Base-by-base conservation (phyloP, 2,329 filamentous ascomycete species). In the Pezicula rhizophila region DNA sequence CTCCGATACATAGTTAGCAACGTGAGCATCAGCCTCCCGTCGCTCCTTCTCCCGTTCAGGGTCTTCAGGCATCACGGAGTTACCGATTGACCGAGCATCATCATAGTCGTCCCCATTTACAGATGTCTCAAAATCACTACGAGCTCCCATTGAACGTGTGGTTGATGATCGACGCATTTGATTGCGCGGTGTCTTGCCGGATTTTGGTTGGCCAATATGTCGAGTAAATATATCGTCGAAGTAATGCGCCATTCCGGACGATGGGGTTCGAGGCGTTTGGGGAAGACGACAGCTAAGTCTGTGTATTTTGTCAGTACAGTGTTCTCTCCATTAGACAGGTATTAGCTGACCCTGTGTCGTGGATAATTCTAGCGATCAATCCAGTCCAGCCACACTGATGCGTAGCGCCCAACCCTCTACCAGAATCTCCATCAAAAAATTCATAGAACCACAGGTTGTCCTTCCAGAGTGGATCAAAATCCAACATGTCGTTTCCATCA, bases 361-460 rank as follows among this genome's bases (percentile, higher is more conserved):
- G 92, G 52, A 97, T 97, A 81, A 97, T 87, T 69, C 95, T 91
- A 23, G 92, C 92, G 66, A 97, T 90, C 57, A 97, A 70, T 20
- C 92, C 92, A 34, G 92, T 96, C 92, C 93, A 97, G 44, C 92
- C 92, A 64, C 89, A 96, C 68, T 97, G 93, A 68, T 97, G 93
- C 42, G 85, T 92, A 34, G 92, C 89, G 49, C 92, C 92, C 1
- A 97, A 78, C 14, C 93, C 92, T 57, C 90, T 85, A 12, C 92
- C 92, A 45, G 77, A 84, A 65, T 97, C 91, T 35, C 90, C 92
- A 64, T 97, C 92, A 64, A 97, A 97, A 75, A 95, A 97, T 67
- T 97, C 92, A 65, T 95, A 87, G 76, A 95, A 97, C 88, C 89
- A 96, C 60, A 97, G 75, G 62, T 91, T 82, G 61, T 95, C 91